phyloP scores from a whole-genome alignment of 1,284 basidiomycete species.

The Pyrrhoderma noxium region DNA sequence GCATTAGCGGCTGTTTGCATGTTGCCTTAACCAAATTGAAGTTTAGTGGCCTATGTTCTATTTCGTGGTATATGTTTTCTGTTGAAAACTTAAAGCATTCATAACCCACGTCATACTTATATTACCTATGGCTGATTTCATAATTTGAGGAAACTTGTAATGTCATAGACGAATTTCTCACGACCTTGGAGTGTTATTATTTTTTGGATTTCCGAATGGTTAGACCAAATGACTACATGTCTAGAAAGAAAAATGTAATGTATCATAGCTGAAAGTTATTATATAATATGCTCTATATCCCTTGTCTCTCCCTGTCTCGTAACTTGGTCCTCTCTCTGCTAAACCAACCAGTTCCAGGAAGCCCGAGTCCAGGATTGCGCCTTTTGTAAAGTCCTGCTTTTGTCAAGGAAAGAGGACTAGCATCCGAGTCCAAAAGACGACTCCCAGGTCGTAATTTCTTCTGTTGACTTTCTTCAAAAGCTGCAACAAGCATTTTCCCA shows the following conservation, averaged over 20 bases:
- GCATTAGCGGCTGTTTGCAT: slow-evolving; percentile 34
- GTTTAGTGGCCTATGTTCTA: too few relatives aligned
- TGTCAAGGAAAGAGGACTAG: slow-evolving; percentile 9
- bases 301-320: slow-evolving; percentile 7
- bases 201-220: neutral
- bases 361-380: slow-evolving; percentile 15
- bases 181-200: neutral
- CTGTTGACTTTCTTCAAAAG: slow-evolving; percentile 9
- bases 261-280: neutral
- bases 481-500: slow-evolving; percentile 1
- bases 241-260: neutral
- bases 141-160: too few relatives aligned
- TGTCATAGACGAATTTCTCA: neutral
- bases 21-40: neutral
- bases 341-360: slow-evolving; percentile 18
- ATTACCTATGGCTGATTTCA: too few relatives aligned
- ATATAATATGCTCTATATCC: neutral
- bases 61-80: too few relatives aligned
- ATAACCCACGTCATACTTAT: slow-evolving; percentile 8
- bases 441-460: slow-evolving; percentile 12
- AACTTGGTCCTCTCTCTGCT: slow-evolving; percentile 12
- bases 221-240: neutral
- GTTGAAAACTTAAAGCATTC: neutral
- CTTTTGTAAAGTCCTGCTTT: slow-evolving; percentile 6
- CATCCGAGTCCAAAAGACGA: slow-evolving; percentile 12